These are phyloP conservation scores for Trichoderma aggressivum DNA, from an alignment of 2,329 filamentous ascomycete genomes.

Conservation along the genomic window DNA sequence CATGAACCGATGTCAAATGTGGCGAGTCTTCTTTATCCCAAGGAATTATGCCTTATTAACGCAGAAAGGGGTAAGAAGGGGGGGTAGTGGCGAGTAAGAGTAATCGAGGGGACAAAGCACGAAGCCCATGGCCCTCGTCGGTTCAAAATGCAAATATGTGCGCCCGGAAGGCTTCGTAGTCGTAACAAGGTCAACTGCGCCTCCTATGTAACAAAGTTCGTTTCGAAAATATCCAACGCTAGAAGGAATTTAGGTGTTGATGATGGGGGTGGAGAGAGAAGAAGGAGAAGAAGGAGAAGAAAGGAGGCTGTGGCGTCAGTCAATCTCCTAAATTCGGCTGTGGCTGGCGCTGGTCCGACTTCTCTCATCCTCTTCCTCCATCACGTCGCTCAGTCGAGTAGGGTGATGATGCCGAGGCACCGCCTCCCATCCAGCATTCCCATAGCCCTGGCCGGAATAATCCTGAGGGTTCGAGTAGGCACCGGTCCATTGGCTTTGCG, in stretches of 20 bases:
- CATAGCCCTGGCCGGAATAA: constrained; percentile 65
- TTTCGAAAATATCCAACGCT: constrained; percentile 8
- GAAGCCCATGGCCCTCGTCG: neutral
- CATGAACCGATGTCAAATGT: neutral
- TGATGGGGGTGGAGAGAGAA: neutral
- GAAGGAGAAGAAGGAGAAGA: no score
- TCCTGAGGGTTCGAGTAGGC: constrained; percentile 49
- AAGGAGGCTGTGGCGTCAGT: constrained; percentile 13
- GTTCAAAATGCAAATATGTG: constrained; percentile 10
- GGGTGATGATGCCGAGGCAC: constrained; percentile 81
- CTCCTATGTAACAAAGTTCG: constrained; percentile 3
- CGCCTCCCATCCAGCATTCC: constrained; percentile 69
- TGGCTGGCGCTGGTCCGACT: constrained; percentile 71
- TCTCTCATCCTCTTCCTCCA: constrained; percentile 80
- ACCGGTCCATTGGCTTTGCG: constrained; percentile 40
- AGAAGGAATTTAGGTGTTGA: constrained; percentile 4
- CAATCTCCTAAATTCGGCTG: constrained; percentile 43
- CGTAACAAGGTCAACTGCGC: neutral
- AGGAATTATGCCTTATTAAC: constrained; percentile 15
- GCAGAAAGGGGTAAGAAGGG: neutral
- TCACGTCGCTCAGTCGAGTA: constrained; percentile 81
- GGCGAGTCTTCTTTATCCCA: neutral
- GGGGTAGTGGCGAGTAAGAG: neutral
- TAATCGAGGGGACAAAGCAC: neutral
- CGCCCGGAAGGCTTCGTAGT: neutral